A percentile compares a stretch with the other conserved stretches of the same genome.
Evolutionary conservation across 345 rosid species (phyloP).

Genomic region (Rhizophora apiculata): DNA sequence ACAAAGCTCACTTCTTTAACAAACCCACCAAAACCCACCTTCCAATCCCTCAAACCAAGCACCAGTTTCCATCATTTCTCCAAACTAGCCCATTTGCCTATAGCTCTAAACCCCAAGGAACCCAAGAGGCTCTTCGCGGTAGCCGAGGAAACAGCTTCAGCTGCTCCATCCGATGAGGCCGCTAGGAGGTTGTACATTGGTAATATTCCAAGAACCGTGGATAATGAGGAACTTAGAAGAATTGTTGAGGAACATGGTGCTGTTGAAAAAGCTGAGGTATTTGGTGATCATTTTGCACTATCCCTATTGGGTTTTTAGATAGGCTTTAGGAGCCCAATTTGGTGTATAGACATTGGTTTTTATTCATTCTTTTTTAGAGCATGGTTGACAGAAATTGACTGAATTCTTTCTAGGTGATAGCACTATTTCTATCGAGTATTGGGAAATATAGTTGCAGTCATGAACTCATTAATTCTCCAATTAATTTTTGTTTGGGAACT

Average conservation of each 20-base stretch:
- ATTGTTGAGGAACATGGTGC: conserved; percentile 78
- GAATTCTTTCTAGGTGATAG: too few species aligned
- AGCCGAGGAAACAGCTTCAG: conserved; percentile 43
- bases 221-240: conserved; percentile 51
- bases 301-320: background rate
- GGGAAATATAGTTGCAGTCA: too few species aligned
- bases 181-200: conserved; percentile 65
- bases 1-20: conserved; percentile 11
- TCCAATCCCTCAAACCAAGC: conserved; percentile 19
- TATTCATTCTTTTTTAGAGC: too few species aligned
- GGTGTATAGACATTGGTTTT: background rate
- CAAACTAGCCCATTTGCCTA: conserved; percentile 1
- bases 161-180: conserved; percentile 32
- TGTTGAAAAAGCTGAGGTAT: conserved; percentile 75
- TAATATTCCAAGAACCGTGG: conserved; percentile 68
- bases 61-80: conserved; percentile 6
- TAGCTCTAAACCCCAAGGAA: conserved; percentile 3
- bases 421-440: too few species aligned
- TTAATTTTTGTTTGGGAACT: too few species aligned
- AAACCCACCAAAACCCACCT: conserved; percentile 25
- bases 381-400: too few species aligned
- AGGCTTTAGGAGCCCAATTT: background rate
- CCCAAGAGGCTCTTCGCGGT: conserved; percentile 37
- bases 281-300: background rate
- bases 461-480: too few species aligned